phyloP scores from a whole-genome alignment of 148 eudicot species.

The Limonium bicolor region DNA sequence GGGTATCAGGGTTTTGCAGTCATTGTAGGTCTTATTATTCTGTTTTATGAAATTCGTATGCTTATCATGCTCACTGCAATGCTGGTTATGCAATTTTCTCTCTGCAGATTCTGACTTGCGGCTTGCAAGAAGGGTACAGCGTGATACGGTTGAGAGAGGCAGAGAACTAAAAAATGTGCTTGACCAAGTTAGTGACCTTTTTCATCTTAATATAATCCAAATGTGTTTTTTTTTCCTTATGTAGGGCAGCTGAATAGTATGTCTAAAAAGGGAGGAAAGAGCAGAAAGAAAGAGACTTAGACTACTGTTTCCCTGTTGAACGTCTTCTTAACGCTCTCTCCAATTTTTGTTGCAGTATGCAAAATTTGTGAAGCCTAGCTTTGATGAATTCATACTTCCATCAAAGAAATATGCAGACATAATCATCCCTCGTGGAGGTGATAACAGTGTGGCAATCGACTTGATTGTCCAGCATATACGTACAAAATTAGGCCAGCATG shows the following conservation, averaged over 20 bases:
- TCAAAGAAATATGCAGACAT: constrained; percentile 95
- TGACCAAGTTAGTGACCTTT: constrained; percentile 59
- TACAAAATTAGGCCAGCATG: constrained; percentile 91
- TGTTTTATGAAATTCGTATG: no score
- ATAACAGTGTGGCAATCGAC: constrained; percentile 88
- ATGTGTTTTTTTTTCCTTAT: no score
- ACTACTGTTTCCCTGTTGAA: no score
- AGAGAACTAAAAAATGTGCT: constrained; percentile 78
- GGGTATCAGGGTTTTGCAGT: no score
- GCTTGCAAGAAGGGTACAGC: constrained; percentile 87
- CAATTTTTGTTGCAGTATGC: constrained; percentile 97
- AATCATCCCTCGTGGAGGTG: constrained; percentile 92
- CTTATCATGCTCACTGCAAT: no score
- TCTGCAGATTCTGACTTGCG: constrained; percentile 89
- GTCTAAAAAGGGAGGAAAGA: no score
- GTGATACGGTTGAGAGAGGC: constrained; percentile 92
- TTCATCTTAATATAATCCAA: no score
- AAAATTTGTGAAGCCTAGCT: constrained; percentile 93
- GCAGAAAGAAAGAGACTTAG: no score
- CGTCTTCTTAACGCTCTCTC: constrained; percentile 4
- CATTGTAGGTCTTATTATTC: no score
- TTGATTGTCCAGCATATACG: constrained; percentile 81
- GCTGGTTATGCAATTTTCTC: no score
- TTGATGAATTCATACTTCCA: constrained; percentile 84
- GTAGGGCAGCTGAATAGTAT: no score